Percentiles rank a stretch among this genome's conserved stretches.
Conservation (phyloP, 805 yeast genomes). For the Metschnikowia proteae region DNA sequence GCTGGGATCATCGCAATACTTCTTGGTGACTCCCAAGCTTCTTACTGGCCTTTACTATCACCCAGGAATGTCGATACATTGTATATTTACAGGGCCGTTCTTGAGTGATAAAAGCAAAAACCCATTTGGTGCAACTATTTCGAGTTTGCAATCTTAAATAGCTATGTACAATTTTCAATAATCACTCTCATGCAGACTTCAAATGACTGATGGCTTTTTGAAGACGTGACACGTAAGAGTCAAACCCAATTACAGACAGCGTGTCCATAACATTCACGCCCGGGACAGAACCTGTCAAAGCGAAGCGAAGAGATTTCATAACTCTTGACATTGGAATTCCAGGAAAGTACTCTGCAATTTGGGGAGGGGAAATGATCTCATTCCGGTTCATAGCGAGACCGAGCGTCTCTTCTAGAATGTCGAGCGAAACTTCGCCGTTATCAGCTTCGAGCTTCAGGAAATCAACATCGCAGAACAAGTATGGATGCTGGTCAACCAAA, state of each 20-base stretch:
- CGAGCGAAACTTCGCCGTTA: conserved; percentile 1
- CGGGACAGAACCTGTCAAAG: conserved; percentile 64
- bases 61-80: conserved; percentile 76
- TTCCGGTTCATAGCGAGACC: conserved; percentile 10
- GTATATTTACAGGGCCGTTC: conserved; percentile 52
- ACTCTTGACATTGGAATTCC: conserved; percentile 4
- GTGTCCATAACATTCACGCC: conserved; percentile 66
- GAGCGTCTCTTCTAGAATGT: conserved; percentile 16
- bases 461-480: conserved; percentile 42
- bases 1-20: conserved; percentile 66
- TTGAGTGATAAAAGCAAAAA: conserved; percentile 7
- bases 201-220: conserved; percentile 11
- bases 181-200: not conserved
- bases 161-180: not conserved
- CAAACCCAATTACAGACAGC: conserved; percentile 50
- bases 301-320: conserved; percentile 43
- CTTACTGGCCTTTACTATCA: conserved; percentile 75
- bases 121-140: not conserved
- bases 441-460: conserved; percentile 20
- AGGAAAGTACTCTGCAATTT: conserved; percentile 3
- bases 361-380: conserved; percentile 3
- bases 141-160: not conserved
- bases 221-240: conserved; percentile 9
- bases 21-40: conserved; percentile 88
- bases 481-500: conserved; percentile 43